These are phyloP conservation scores for Magnaporthiopsis incrustans DNA, from an alignment of 2,329 filamentous ascomycete species.

Conservation along the genomic window DNA sequence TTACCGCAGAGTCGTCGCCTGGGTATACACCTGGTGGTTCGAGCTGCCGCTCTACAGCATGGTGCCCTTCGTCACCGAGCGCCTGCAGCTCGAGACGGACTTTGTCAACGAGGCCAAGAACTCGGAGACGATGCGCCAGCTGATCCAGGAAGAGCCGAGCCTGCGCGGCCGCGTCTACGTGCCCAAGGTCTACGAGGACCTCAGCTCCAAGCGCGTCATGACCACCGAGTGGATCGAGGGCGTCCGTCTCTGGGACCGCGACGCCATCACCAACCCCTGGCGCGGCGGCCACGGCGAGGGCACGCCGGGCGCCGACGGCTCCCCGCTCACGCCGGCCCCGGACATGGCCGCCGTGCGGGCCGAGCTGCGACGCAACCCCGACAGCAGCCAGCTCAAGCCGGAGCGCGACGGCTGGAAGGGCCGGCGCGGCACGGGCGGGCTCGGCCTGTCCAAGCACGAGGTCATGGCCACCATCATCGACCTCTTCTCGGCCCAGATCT, in stretches of 20 bases:
- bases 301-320: constrained; percentile 68
- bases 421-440: constrained; percentile 61
- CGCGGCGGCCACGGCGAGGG: constrained; percentile 66
- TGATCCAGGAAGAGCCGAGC: constrained; percentile 68
- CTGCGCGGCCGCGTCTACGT: constrained; percentile 80
- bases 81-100: constrained; percentile 88
- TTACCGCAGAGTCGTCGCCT: constrained; percentile 69
- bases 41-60: constrained; percentile 87
- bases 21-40: constrained; percentile 79
- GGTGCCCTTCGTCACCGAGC: constrained; percentile 87
- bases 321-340: constrained; percentile 43
- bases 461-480: constrained; percentile 97
- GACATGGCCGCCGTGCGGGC: constrained; percentile 37
- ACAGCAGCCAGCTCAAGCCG: constrained; percentile 57
- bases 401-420: constrained; percentile 74
- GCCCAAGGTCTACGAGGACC: constrained; percentile 72
- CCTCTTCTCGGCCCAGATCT: constrained; percentile 95
- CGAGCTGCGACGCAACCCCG: constrained; percentile 41
- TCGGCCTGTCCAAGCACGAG: constrained; percentile 73
- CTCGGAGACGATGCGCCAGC: constrained; percentile 69
- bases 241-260: constrained; percentile 85
- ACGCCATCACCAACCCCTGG: constrained; percentile 70
- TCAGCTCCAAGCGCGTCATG: constrained; percentile 77
- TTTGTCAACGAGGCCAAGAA: constrained; percentile 90
- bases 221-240: constrained; percentile 98